Base-by-base conservation (phyloP, 441 rosid genomes). In the Bruguiera hainesii region DNA sequence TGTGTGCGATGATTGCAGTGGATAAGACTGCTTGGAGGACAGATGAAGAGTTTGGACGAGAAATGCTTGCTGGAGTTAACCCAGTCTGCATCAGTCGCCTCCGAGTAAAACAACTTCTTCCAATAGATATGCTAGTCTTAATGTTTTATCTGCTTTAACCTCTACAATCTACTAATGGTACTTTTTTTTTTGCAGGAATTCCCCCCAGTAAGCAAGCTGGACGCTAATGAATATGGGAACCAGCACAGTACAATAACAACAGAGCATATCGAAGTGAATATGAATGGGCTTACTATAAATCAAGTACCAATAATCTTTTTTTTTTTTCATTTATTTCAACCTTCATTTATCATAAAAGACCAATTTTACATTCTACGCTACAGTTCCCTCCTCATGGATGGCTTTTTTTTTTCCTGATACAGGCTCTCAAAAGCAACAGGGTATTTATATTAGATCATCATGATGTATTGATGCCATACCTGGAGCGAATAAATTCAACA, bases 381-480 rank as follows among this genome's bases (percentile, higher is more conserved):
- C 18, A 26, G 4, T 42, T 30, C 13, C 28, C 16, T 23, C 56
- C 55, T 52, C 48, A 60, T 35, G 37, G 1, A 51, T 49, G 33
- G 26, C 30, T 59, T 1, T 33, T 2, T 1, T 37, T 37, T 57
- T 59, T 42, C n/a, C 20, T 51, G 60, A 56, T 29, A 13, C 76
- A 90, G 97, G 97, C 96, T 63, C 72, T 88, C 18, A 61, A 72
- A 70, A 76, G 66, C 56, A 88, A 84, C 65, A 87, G 51, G 75
- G 51, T 89, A 66, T 94, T 77, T 75, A 84, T 94, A 77, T 80
- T 91, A 73, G 89, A 94, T 76, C 87, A 94, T 67, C 96, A 94
- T 33, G 98, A 93, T 56, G 77, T 83, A 15, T 69, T 94, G 70
- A 84, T 88, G 92, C 91, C 92, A 28, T 91, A 84, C 80, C 66